Base-by-base conservation (phyloP, 2,329 filamentous ascomycete genomes). In the Cladorrhinum sp. region DNA sequence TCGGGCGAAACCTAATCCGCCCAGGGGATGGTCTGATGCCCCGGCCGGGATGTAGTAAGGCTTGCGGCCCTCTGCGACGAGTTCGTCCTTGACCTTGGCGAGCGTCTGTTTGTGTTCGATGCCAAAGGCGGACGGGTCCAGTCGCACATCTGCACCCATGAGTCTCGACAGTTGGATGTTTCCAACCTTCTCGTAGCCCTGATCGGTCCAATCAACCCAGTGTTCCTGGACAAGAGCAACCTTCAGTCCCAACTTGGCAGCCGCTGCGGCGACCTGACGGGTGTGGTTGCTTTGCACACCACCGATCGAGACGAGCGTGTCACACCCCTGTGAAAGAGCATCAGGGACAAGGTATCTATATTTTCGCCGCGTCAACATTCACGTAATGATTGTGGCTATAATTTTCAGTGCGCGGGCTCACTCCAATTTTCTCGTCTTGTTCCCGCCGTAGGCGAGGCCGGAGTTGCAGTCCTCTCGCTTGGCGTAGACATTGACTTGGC, bases 391-490 rank as follows among this genome's bases (percentile, higher is more conserved):
- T 45, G 18, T 45, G 16, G 16, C 16, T 36, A 48, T 50, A 29
- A 60, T 32, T 20, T 50, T 3, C 32, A 23, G 32, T 59, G 24
- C 13, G 6, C 22, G 7, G 13, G 12, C 70, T 65, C 70, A 84
- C 78, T 90, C 87, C 1, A 90, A 78, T 72, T 90, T 90, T 60
- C 87, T 79, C 27, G 82, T 85, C 74, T 90, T 90, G 76, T 90
- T 90, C 57, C 86, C 87, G 38, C 87, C 87, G 67, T 81, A 88
- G 2, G 86, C 86, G 18, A 89, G 79, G 0, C 82, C 84, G 1
- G 85, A 88, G 74, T 88, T 89, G 69, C 85, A 85, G 74, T 91
- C 88, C 65, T 91, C 88, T 55, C 88, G 82, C 74, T 91, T 91
- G 57, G 88, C 87, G 70, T 85, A 91, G 64, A 91, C 81, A 20